Percentiles rank a stretch among this genome's conserved stretches.
Evolutionary conservation across 192 early-diverging fungal species (phyloP).

Genomic region (Rhizophagus sp.): DNA sequence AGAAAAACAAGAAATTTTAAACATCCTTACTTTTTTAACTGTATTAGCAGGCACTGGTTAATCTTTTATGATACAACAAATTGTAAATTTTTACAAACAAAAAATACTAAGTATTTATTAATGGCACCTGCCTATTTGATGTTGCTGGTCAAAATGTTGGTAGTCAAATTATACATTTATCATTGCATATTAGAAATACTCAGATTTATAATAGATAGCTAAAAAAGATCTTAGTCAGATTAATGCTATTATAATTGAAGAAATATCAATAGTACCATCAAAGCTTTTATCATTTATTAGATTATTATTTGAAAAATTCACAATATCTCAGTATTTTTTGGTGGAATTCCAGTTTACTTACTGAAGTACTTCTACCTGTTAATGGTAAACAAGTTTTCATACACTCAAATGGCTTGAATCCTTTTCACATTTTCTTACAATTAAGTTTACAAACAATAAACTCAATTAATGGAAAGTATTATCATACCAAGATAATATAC

Average conservation of each 20-base stretch:
- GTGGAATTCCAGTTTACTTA: neutral
- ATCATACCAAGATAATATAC: no score
- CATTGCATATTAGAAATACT: neutral
- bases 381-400: neutral
- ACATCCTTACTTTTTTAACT: slow-evolving; percentile 12
- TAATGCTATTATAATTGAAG: neutral
- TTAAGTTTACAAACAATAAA: neutral
- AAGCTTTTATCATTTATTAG: neutral
- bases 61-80: slow-evolving; percentile 1
- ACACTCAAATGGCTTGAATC: no score
- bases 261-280: slow-evolving; percentile 4
- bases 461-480: no score
- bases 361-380: neutral
- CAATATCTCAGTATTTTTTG: neutral
- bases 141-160: neutral
- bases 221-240: neutral
- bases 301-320: neutral
- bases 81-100: neutral
- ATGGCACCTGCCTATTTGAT: neutral
- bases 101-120: neutral
- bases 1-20: neutral
- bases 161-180: neutral
- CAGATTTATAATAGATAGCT: neutral
- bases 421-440: neutral
- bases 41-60: neutral